phyloP scores from a whole-genome alignment of 208 protist genomes.

The Acanthamoeba rhysodes region DNA sequence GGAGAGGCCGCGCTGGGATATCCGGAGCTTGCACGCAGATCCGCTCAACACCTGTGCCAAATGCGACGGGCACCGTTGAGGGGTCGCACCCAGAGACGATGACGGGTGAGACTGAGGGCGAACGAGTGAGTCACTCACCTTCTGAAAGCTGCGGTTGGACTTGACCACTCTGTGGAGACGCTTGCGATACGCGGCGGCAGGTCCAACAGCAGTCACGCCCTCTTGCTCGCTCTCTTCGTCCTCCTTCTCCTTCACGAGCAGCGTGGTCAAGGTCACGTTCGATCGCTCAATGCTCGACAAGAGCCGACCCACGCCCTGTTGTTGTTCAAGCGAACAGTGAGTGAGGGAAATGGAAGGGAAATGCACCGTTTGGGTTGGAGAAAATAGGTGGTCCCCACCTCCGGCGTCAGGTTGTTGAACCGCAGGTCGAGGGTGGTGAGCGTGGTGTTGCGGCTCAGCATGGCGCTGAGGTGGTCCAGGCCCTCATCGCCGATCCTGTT shows the following conservation, averaged over 20 bases:
- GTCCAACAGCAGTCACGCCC: background rate
- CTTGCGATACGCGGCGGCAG: background rate
- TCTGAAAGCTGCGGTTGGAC: slow-evolving; percentile 7
- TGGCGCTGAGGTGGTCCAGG: background rate
- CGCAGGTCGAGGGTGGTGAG: slow-evolving; percentile 22
- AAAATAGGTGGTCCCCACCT: background rate
- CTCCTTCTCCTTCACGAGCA: background rate
- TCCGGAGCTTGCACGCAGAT: background rate
- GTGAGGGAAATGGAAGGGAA: background rate
- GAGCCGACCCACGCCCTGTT: background rate
- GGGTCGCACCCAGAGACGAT: too few species aligned
- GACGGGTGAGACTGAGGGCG: too few species aligned
- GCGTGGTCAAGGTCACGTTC: background rate
- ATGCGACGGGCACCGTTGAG: too few species aligned
- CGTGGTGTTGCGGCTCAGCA: background rate
- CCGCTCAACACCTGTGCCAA: background rate
- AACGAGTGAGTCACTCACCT: background rate
- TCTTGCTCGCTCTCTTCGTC: background rate
- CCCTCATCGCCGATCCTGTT: background rate
- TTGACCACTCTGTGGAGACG: background rate
- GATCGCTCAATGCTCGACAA: background rate
- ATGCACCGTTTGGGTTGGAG: too few species aligned
- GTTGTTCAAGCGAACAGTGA: background rate
- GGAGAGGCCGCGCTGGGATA: background rate
- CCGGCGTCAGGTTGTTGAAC: slow-evolving; percentile 14